These are phyloP conservation scores for Lobulomyces angularis DNA, from an alignment of 192 early-diverging fungal genomes.

Conservation along the genomic window DNA sequence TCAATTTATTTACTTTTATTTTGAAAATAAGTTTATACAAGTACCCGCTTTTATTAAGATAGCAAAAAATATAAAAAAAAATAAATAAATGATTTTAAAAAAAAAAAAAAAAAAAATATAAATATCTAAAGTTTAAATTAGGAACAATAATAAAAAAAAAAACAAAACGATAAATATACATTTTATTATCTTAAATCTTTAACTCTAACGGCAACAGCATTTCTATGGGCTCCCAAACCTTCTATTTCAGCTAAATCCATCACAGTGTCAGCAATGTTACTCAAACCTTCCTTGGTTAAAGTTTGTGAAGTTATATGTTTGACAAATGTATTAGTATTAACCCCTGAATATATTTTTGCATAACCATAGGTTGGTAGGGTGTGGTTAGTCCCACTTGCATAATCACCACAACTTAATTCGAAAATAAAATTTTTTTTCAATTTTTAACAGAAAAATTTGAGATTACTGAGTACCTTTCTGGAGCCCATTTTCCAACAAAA, in stretches of 20 bases:
- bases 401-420: slow-evolving; percentile 77
- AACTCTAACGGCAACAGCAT: slow-evolving; percentile 89
- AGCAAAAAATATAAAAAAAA: slow-evolving; percentile 57
- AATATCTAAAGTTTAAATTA: neutral
- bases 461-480: slow-evolving; percentile 58
- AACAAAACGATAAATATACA: neutral
- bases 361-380: slow-evolving; percentile 98
- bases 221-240: slow-evolving; percentile 91
- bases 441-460: neutral
- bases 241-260: slow-evolving; percentile 89
- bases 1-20: slow-evolving; percentile 24
- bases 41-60: slow-evolving; percentile 9
- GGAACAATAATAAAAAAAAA: neutral
- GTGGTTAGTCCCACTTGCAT: slow-evolving; percentile 99
- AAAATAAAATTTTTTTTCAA: slow-evolving; percentile 1
- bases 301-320: slow-evolving; percentile 96
- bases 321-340: slow-evolving; percentile 89
- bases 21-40: slow-evolving; percentile 17
- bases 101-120: neutral
- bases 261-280: slow-evolving; percentile 76
- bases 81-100: too few relatives aligned
- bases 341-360: slow-evolving; percentile 95
- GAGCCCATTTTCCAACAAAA: slow-evolving; percentile 92
- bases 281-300: slow-evolving; percentile 75
- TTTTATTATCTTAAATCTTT: slow-evolving; percentile 24